phyloP scores from a whole-genome alignment of 257 asterid species.

The Striga asiatica region DNA sequence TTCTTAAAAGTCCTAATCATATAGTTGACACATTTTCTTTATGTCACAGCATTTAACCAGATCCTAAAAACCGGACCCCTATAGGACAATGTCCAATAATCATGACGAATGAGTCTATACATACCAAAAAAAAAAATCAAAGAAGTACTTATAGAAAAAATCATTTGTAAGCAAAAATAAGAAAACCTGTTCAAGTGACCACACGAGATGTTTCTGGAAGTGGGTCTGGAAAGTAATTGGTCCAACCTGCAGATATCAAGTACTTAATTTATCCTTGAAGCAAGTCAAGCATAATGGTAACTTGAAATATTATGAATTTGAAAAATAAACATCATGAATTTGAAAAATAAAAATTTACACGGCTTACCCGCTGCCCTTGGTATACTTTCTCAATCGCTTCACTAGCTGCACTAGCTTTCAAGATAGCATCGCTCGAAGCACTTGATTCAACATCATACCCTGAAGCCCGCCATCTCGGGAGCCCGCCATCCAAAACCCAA shows the following conservation, averaged over 20 bases:
- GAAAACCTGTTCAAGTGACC: conserved; percentile 87
- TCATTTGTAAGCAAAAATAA: neutral
- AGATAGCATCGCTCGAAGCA: conserved; percentile 86
- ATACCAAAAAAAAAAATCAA: neutral
- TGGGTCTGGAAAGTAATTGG: conserved; percentile 65
- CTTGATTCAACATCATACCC: conserved; percentile 85
- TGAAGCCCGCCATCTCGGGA: conserved; percentile 91
- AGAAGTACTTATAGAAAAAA: neutral
- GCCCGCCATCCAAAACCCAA: conserved; percentile 94
- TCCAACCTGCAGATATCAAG: conserved; percentile 57
- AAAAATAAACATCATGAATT: no score
- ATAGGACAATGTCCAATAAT: no score
- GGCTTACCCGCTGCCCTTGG: conserved; percentile 47
- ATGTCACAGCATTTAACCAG: no score
- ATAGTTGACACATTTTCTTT: no score
- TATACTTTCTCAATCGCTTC: conserved; percentile 93
- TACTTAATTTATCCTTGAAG: conserved; percentile 10
- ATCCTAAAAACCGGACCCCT: no score
- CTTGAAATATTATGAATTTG: no score
- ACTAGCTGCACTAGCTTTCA: conserved; percentile 98
- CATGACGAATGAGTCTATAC: neutral
- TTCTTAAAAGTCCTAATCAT: no score
- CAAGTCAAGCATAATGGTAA: neutral
- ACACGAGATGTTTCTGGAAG: conserved; percentile 71
- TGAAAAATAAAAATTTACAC: neutral